A percentile compares a stretch with the other conserved stretches of the same genome.
Conservation (phyloP, 306 rosid genomes). For the Lablab purpureus region DNA sequence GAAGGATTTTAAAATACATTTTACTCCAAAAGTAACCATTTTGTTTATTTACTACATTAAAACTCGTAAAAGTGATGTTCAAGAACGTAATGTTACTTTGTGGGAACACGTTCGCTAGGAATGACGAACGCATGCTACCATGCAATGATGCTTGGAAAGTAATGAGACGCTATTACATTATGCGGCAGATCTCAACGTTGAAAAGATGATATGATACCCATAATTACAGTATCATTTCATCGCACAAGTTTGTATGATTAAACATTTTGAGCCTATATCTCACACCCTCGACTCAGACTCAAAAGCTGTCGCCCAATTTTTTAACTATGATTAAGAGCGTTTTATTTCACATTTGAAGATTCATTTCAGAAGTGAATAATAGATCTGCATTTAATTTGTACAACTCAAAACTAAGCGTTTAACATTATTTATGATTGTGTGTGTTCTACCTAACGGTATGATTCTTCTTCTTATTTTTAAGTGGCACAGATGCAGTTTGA, state of each 20-base stretch:
- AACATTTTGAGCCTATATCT: conserved; percentile 9
- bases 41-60: too few relatives aligned
- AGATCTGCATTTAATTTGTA: too few relatives aligned
- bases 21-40: too few relatives aligned
- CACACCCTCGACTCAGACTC: not conserved
- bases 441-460: not conserved
- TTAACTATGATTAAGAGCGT: not conserved
- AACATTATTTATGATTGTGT: too few relatives aligned
- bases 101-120: conserved; percentile 9
- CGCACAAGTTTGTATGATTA: conserved; percentile 34
- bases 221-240: conserved; percentile 52
- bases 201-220: conserved; percentile 49
- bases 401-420: too few relatives aligned
- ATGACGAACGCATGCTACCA: conserved; percentile 45
- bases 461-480: not conserved
- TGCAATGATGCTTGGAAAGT: conserved; percentile 41
- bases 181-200: conserved; percentile 37
- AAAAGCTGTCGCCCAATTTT: not conserved
- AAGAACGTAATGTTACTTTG: not conserved
- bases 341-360: too few relatives aligned
- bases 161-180: conserved; percentile 42
- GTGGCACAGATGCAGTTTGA: conserved; percentile 27
- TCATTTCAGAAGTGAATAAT: too few relatives aligned
- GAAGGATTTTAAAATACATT: too few relatives aligned
- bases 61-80: too few relatives aligned